These are phyloP conservation scores for Willaertia magna DNA, from an alignment of 208 protist genomes.

Conservation along the genomic window DNA sequence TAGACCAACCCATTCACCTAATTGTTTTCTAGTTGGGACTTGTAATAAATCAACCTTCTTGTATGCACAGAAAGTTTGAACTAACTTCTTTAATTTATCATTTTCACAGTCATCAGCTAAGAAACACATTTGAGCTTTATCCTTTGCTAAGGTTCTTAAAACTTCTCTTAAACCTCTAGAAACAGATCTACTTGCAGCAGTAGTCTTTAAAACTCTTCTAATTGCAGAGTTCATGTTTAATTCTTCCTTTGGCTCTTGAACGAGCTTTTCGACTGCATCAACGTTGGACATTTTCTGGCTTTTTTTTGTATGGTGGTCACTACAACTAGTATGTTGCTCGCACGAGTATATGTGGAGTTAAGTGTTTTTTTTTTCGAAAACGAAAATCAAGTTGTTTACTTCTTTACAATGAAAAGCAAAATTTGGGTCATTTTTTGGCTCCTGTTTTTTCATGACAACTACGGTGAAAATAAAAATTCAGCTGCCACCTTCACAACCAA, in stretches of 20 bases:
- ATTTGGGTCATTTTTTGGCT: no score
- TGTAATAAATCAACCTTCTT: background rate
- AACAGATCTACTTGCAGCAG: background rate
- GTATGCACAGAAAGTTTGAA: background rate
- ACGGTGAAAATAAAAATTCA: no score
- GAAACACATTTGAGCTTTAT: slow-evolving; percentile 1
- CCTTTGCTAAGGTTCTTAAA: background rate
- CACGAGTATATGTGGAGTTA: no score
- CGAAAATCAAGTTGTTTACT: no score
- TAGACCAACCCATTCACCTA: slow-evolving; percentile 18
- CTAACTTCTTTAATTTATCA: slow-evolving; percentile 12
- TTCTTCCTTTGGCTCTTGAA: background rate
- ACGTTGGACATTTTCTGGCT: background rate
- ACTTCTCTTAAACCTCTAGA: slow-evolving; percentile 10
- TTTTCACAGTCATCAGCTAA: slow-evolving; percentile 9
- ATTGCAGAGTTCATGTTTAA: background rate
- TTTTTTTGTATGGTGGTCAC: background rate
- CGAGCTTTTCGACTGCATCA: background rate
- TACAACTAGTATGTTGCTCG: background rate
- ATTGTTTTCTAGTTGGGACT: background rate
- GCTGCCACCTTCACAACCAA: background rate
- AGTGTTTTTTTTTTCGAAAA: background rate
- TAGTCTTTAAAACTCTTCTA: slow-evolving; percentile 7
- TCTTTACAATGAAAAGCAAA: no score
- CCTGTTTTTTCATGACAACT: no score